Conservation (phyloP, 257 asterid species). For the Penstemon newberryi region DNA sequence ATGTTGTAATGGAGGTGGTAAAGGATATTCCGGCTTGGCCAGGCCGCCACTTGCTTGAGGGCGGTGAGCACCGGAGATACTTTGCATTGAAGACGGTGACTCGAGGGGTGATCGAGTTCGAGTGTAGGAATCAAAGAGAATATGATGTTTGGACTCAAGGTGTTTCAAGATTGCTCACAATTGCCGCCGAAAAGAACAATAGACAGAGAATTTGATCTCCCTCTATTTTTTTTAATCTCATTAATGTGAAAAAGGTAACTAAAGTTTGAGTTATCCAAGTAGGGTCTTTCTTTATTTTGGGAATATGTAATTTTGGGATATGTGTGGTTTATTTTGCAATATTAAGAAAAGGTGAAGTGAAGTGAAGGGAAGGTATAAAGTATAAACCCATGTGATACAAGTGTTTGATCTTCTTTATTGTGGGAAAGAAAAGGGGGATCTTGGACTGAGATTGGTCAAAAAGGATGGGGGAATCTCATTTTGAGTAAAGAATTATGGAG, state of each 20-base stretch:
- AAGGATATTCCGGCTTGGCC: constrained; percentile 94
- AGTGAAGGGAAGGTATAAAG: constrained; percentile 37
- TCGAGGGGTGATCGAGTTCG: constrained; percentile 86
- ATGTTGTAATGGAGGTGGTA: constrained; percentile 74
- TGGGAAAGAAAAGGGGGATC: constrained; percentile 43
- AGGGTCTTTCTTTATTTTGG: constrained; percentile 42
- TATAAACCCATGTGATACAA: constrained; percentile 55
- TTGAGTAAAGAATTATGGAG: constrained; percentile 22
- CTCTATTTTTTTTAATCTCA: constrained; percentile 21
- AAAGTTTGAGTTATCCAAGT: constrained; percentile 35
- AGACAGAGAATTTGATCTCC: constrained; percentile 47
- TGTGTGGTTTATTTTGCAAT: constrained; percentile 31
- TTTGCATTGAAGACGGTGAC: constrained; percentile 73
- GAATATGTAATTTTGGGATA: constrained; percentile 1
- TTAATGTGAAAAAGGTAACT: constrained; percentile 35
- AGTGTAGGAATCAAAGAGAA: constrained; percentile 79
- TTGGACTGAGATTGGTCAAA: constrained; percentile 64
- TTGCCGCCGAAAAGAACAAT: constrained; percentile 76
- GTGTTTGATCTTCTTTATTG: constrained; percentile 29
- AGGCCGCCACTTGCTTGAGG: constrained; percentile 91
- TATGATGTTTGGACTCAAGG: constrained; percentile 97
- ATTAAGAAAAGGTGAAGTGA: constrained; percentile 44
- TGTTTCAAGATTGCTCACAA: constrained; percentile 71
- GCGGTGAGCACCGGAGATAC: constrained; percentile 74
- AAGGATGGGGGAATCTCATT: constrained; percentile 35